Evolutionary conservation across 192 early-diverging fungal genomes (phyloP).

Genomic region (Entomortierella chlamydospora): DNA sequence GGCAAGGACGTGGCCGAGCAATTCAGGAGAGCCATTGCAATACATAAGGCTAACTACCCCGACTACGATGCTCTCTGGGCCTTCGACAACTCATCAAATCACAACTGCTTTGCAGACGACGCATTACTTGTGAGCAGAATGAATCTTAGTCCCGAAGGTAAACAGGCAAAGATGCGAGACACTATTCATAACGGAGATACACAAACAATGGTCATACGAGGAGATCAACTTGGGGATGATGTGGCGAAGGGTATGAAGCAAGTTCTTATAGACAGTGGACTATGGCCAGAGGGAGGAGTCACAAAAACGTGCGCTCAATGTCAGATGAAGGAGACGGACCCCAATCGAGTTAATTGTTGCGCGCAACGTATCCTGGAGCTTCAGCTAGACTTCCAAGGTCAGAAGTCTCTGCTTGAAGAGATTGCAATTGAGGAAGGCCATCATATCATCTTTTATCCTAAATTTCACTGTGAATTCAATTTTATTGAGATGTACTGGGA

Average conservation of each 20-base stretch:
- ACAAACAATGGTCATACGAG: slow-evolving; percentile 30
- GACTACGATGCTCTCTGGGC: slow-evolving; percentile 26
- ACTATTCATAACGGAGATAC: not conserved
- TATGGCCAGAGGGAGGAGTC: slow-evolving; percentile 19
- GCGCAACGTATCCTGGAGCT: slow-evolving; percentile 22
- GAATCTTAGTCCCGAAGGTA: slow-evolving; percentile 19
- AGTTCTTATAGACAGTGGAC: slow-evolving; percentile 20
- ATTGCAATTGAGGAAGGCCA: slow-evolving; percentile 2
- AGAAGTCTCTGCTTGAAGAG: slow-evolving; percentile 20
- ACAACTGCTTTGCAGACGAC: slow-evolving; percentile 28
- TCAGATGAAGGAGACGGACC: slow-evolving; percentile 5
- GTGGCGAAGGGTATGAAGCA: slow-evolving; percentile 47
- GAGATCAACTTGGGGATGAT: slow-evolving; percentile 12
- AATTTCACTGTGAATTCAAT: slow-evolving; percentile 7
- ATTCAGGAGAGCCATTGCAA: not conserved
- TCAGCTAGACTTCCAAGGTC: slow-evolving; percentile 33
- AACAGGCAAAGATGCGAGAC: slow-evolving; percentile 21
- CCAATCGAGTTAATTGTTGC: slow-evolving; percentile 17
- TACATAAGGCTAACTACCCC: slow-evolving; percentile 19
- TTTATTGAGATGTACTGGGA: slow-evolving; percentile 9
- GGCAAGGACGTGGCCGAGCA: slow-evolving; percentile 13
- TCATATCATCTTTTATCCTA: slow-evolving; percentile 3
- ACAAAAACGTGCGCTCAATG: slow-evolving; percentile 8
- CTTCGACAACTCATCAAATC: slow-evolving; percentile 44
- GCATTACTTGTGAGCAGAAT: slow-evolving; percentile 39